phyloP scores from a whole-genome alignment of 495 filamentous ascomycete genomes.

The Choiromyces venosus region DNA sequence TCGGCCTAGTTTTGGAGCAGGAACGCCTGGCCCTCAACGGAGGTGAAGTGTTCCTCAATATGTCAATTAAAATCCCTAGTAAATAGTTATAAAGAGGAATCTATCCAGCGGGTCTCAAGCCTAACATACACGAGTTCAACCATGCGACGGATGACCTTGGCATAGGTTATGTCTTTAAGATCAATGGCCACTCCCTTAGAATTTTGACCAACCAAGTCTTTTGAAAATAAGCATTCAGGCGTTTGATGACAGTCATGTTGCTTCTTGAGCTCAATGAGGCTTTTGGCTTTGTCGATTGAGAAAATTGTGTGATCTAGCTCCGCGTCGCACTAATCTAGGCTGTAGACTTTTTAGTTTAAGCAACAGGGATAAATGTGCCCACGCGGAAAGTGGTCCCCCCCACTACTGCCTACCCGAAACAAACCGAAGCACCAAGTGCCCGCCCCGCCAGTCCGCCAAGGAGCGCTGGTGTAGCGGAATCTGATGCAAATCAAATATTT shows the following conservation, averaged over 20 bases:
- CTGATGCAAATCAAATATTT: no score
- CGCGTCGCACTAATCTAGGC: conserved; percentile 43
- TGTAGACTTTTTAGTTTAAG: no score
- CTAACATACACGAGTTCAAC: conserved; percentile 93
- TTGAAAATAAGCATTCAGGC: conserved; percentile 95
- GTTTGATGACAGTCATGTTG: conserved; percentile 90
- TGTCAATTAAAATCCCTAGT: conserved; percentile 92
- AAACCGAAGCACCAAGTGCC: no score
- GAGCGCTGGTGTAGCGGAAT: no score
- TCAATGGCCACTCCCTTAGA: conserved; percentile 75
- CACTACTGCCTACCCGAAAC: no score
- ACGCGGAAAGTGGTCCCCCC: no score
- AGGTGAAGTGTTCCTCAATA: conserved; percentile 85
- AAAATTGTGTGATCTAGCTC: conserved; percentile 99
- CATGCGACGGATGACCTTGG: conserved; percentile 85
- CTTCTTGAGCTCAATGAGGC: conserved; percentile 84
- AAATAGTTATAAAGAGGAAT: conserved; percentile 69
- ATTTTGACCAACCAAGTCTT: conserved; percentile 96
- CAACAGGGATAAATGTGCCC: no score
- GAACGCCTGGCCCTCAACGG: conserved; percentile 59
- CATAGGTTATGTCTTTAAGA: conserved; percentile 96
- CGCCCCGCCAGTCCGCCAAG: no score
- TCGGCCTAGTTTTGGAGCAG: conserved; percentile 79
- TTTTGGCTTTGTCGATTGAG: conserved; percentile 89
- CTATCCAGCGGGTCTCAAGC: conserved; percentile 90